Evolutionary conservation across 2,329 filamentous ascomycete genomes (phyloP).

Genomic region (Ophiostoma pallidulum): DNA sequence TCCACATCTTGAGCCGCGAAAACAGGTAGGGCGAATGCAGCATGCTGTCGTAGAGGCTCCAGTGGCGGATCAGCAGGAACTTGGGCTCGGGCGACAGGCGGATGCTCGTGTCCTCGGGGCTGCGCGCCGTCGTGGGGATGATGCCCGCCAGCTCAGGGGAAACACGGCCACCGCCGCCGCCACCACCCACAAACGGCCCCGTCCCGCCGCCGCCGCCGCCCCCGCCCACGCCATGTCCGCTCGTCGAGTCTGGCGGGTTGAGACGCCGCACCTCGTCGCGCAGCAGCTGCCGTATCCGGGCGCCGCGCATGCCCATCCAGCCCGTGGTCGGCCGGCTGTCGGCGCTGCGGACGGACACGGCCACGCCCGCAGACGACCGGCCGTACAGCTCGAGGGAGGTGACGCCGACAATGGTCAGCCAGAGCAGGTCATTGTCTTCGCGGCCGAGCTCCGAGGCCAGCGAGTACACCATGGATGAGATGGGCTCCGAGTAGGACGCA

Average conservation of each 20-base stretch:
- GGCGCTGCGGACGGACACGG: slow-evolving; percentile 48
- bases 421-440: slow-evolving; percentile 92
- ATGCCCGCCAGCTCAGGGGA: slow-evolving; percentile 63
- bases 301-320: slow-evolving; percentile 74
- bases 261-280: slow-evolving; percentile 89
- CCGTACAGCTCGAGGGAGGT: slow-evolving; percentile 91
- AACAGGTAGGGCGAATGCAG: slow-evolving; percentile 92
- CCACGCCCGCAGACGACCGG: slow-evolving; percentile 70
- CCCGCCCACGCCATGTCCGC: slow-evolving; percentile 27
- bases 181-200: slow-evolving; percentile 39
- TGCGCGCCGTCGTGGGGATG: slow-evolving; percentile 79
- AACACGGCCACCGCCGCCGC: slow-evolving; percentile 40
- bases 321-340: slow-evolving; percentile 48
- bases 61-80: slow-evolving; percentile 87
- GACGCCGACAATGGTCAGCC: slow-evolving; percentile 89
- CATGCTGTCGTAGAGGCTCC: slow-evolving; percentile 98
- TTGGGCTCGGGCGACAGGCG: slow-evolving; percentile 87
- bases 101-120: slow-evolving; percentile 85
- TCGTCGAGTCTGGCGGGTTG: slow-evolving; percentile 62
- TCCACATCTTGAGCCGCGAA: slow-evolving; percentile 88
- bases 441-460: slow-evolving; percentile 88
- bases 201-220: background rate
- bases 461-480: slow-evolving; percentile 90
- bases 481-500: slow-evolving; percentile 86
- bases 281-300: slow-evolving; percentile 73